phyloP scores from a whole-genome alignment of 768 basidiomycete genomes.

The Russula vinacea region DNA sequence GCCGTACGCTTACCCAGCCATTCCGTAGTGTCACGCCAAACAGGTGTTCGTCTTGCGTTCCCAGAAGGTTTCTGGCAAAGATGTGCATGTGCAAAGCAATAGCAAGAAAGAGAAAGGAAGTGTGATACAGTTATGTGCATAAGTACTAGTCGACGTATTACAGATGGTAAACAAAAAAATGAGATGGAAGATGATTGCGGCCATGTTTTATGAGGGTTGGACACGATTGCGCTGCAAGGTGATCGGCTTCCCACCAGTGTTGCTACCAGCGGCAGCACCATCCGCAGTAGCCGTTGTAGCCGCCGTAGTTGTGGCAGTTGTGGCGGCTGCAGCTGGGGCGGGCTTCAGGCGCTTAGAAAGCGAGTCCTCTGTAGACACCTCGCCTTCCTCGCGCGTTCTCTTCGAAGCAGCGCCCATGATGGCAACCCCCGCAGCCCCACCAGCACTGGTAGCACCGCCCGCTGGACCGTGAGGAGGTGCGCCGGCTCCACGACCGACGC shows the following conservation, averaged over 20 bases:
- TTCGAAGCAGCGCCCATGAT: slow-evolving; percentile 30
- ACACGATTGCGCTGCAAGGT: slow-evolving; percentile 27
- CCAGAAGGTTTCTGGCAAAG: background rate
- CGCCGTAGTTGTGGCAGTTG: background rate
- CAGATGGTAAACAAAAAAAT: slow-evolving; percentile 11
- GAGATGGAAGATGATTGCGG: background rate
- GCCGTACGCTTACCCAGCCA: too few species aligned
- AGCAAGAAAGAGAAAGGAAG: slow-evolving; percentile 36
- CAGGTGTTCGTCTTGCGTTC: background rate
- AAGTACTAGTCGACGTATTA: slow-evolving; percentile 3
- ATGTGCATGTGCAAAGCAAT: background rate
- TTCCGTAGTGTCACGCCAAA: background rate
- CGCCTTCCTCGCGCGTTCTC: slow-evolving; percentile 29
- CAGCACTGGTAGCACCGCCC: background rate
- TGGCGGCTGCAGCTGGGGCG: background rate
- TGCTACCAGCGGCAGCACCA: background rate
- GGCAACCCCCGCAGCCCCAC: slow-evolving; percentile 12
- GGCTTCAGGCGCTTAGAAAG: slow-evolving; percentile 29
- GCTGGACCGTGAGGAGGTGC: slow-evolving; percentile 10
- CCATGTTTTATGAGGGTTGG: slow-evolving; percentile 33
- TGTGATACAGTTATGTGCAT: slow-evolving; percentile 19
- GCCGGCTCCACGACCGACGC: slow-evolving; percentile 14
- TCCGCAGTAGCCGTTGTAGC: background rate
- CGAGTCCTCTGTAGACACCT: slow-evolving; percentile 20
- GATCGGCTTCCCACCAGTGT: slow-evolving; percentile 26